Evolutionary conservation across 257 asterid species (phyloP).

Genomic region (Thymus quinquecostatus): DNA sequence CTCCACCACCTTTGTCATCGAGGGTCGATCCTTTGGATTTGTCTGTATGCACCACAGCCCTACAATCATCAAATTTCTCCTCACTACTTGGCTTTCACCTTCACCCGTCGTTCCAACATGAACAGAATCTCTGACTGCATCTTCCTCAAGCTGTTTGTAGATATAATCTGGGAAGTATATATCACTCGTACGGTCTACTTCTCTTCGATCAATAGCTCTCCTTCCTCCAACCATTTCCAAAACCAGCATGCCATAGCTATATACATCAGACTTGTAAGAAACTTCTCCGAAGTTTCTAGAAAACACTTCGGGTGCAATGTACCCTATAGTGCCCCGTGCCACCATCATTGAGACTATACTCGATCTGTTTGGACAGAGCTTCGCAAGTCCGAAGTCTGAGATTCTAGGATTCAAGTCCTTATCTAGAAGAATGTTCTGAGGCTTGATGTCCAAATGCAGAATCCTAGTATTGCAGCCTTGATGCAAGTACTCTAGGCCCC

Average conservation of each 20-base stretch:
- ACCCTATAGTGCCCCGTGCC: conserved; percentile 22
- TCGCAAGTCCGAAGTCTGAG: conserved; percentile 26
- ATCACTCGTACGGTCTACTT: conserved; percentile 27
- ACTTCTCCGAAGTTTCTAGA: conserved; percentile 42
- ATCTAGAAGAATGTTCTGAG: conserved; percentile 20
- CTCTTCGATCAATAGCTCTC: conserved; percentile 12
- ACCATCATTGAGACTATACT: conserved; percentile 23
- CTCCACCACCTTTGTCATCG: conserved; percentile 45
- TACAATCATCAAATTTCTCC: conserved; percentile 40
- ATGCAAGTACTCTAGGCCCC: conserved; percentile 26
- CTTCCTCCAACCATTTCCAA: conserved; percentile 36
- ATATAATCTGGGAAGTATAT: conserved; percentile 39
- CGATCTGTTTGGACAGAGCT: conserved; percentile 25
- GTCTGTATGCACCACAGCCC: conserved; percentile 57
- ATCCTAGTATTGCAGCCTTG: conserved; percentile 25
- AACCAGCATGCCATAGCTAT: conserved; percentile 47
- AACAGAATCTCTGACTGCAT: not conserved
- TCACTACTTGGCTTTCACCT: conserved; percentile 30
- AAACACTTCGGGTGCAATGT: conserved; percentile 17
- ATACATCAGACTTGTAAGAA: conserved; percentile 49
- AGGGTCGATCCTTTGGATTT: conserved; percentile 40
- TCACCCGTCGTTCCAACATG: conserved; percentile 10
- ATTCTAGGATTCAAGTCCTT: conserved; percentile 21
- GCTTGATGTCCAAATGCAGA: conserved; percentile 27
- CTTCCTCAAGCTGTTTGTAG: conserved; percentile 33